Percentiles rank a stretch among this genome's conserved stretches.
Conservation (phyloP, 306 rosid species). For the Ormosia semicastrata region DNA sequence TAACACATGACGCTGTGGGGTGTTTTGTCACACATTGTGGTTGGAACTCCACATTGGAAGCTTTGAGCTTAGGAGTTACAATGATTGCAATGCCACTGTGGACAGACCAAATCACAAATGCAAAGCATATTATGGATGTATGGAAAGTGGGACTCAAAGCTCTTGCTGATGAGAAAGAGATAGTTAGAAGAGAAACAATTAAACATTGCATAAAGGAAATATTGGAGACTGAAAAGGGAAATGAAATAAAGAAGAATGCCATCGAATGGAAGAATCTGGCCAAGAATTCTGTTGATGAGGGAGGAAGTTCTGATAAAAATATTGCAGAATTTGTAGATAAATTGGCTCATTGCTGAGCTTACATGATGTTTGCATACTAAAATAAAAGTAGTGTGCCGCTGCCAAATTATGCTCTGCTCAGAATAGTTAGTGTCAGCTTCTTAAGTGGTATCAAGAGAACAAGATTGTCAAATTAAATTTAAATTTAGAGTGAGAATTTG, state of each 20-base stretch:
- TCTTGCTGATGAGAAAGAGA: slow-evolving; percentile 21
- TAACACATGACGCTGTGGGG: slow-evolving; percentile 27
- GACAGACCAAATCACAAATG: slow-evolving; percentile 24
- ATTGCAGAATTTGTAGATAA: slow-evolving; percentile 19
- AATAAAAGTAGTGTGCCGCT: background rate
- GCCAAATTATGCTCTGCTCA: background rate
- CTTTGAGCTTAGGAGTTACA: slow-evolving; percentile 30
- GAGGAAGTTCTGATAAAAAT: slow-evolving; percentile 28
- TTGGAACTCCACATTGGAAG: slow-evolving; percentile 29
- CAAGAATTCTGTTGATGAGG: slow-evolving; percentile 17
- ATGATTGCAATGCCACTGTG: slow-evolving; percentile 31
- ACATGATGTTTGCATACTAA: background rate
- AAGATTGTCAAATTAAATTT: background rate
- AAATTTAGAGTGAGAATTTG: background rate
- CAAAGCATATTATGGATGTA: slow-evolving; percentile 4
- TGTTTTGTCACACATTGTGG: slow-evolving; percentile 34
- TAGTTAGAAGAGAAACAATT: slow-evolving; percentile 6
- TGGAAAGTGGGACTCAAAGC: slow-evolving; percentile 25
- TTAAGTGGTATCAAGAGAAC: background rate
- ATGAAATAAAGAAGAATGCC: slow-evolving; percentile 4
- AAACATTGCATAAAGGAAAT: slow-evolving; percentile 18
- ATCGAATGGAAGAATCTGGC: slow-evolving; percentile 29
- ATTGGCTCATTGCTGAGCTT: background rate
- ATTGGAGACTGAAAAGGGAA: slow-evolving; percentile 12
- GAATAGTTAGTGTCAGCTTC: background rate